phyloP scores from a whole-genome alignment of 768 basidiomycete species.

The Tulasnella sp. region DNA sequence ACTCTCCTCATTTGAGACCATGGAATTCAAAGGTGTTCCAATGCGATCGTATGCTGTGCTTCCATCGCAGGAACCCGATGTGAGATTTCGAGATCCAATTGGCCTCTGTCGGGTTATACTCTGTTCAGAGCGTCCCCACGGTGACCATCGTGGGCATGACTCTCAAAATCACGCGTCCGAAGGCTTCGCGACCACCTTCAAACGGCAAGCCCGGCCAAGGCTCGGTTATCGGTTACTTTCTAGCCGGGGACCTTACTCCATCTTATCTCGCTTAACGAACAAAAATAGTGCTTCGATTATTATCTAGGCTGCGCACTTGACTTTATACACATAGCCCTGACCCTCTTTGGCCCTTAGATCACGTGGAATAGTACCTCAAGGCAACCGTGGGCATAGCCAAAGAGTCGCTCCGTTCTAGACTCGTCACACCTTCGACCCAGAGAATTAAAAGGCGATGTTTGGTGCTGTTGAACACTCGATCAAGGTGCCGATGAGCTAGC shows the following conservation, averaged over 20 bases:
- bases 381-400: too few relatives aligned
- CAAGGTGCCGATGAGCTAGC: too few relatives aligned
- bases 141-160: neutral
- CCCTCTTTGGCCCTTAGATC: neutral
- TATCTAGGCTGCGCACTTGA: neutral
- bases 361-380: neutral
- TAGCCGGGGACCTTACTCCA: neutral
- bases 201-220: neutral
- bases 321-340: neutral
- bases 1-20: too few relatives aligned
- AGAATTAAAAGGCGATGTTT: too few relatives aligned
- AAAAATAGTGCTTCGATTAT: neutral
- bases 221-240: neutral
- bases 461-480: too few relatives aligned
- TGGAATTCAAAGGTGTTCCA: too few relatives aligned
- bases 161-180: neutral
- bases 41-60: too few relatives aligned
- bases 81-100: neutral
- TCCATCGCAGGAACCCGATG: neutral
- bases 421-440: too few relatives aligned
- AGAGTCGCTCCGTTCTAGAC: too few relatives aligned
- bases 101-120: neutral
- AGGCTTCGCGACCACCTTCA: neutral
- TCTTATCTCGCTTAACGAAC: neutral
- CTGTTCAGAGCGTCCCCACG: neutral